Percentiles rank a stretch among this genome's conserved stretches.
Evolutionary conservation across 2,329 filamentous ascomycete genomes (phyloP).

Genomic region (Pseudocercospora fijiensis): DNA sequence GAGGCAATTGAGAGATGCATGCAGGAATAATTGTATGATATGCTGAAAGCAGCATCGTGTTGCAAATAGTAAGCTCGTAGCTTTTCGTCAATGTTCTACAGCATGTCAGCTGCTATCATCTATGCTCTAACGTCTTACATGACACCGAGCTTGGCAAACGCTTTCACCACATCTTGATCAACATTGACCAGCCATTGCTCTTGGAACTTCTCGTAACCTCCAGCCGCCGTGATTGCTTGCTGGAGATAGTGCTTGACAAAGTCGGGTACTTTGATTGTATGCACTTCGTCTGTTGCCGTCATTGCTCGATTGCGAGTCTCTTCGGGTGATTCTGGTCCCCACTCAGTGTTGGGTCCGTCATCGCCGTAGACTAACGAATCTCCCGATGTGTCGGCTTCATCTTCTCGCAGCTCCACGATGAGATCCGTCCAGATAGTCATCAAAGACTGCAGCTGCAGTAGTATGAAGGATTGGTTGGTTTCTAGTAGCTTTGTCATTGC

Average conservation of each 20-base stretch:
- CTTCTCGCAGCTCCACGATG: slow-evolving; percentile 63
- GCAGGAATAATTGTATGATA: not conserved
- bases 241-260: slow-evolving; percentile 65
- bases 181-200: slow-evolving; percentile 71
- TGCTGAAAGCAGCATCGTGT: not conserved
- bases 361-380: slow-evolving; percentile 45
- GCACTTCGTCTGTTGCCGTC: slow-evolving; percentile 63
- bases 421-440: slow-evolving; percentile 74
- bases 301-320: slow-evolving; percentile 52
- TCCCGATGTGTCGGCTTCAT: slow-evolving; percentile 30
- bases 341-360: slow-evolving; percentile 8
- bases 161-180: slow-evolving; percentile 67
- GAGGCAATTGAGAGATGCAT: not conserved
- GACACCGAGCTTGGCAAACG: slow-evolving; percentile 53
- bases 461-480: slow-evolving; percentile 52
- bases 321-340: slow-evolving; percentile 44
- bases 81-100: not conserved
- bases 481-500: slow-evolving; percentile 71
- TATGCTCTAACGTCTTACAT: slow-evolving; percentile 27
- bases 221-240: slow-evolving; percentile 58
- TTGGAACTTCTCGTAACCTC: slow-evolving; percentile 66
- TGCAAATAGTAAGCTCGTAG: not conserved
- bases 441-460: slow-evolving; percentile 63
- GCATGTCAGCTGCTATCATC: not conserved
- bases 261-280: slow-evolving; percentile 61